Percentiles rank a stretch among this genome's conserved stretches.
phyloP scores from a whole-genome alignment of 139 green algal species.

The Coccomyxa sp. region DNA sequence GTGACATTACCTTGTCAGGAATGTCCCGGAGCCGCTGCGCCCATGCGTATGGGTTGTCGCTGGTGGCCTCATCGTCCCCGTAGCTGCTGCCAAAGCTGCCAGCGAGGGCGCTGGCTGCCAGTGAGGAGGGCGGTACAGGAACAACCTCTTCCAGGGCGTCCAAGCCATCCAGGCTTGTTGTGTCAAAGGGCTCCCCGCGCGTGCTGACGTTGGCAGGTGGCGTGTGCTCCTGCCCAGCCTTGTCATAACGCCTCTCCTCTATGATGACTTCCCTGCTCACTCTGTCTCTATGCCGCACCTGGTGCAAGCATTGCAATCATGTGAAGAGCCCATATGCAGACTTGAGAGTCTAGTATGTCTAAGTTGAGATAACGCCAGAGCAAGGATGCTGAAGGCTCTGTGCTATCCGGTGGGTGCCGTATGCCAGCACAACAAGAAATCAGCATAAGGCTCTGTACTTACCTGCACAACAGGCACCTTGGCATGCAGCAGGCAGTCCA shows the following conservation, averaged over 20 bases:
- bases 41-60: slow-evolving; percentile 47
- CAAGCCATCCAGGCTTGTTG: not conserved
- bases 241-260: slow-evolving; percentile 37
- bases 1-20: slow-evolving; percentile 39
- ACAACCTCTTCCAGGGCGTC: not conserved
- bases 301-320: not conserved
- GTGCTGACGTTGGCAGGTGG: not conserved
- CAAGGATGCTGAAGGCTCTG: too few species aligned
- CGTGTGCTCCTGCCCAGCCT: not conserved
- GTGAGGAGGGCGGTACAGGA: not conserved
- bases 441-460: not conserved
- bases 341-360: too few species aligned
- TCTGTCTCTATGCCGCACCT: slow-evolving; percentile 32
- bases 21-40: slow-evolving; percentile 41
- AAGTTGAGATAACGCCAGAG: too few species aligned
- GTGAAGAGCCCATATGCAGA: not conserved
- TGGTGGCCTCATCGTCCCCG: not conserved
- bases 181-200: not conserved
- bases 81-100: slow-evolving; percentile 3
- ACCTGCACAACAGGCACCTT: slow-evolving; percentile 77
- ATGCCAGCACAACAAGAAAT: not conserved
- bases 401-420: not conserved
- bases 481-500: slow-evolving; percentile 78
- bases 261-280: slow-evolving; percentile 21
- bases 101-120: not conserved